Evolutionary conservation across 129 eudicot genomes (phyloP), one percentile per base, ranked within the genome.

Genomic region (Centella asiatica): DNA sequence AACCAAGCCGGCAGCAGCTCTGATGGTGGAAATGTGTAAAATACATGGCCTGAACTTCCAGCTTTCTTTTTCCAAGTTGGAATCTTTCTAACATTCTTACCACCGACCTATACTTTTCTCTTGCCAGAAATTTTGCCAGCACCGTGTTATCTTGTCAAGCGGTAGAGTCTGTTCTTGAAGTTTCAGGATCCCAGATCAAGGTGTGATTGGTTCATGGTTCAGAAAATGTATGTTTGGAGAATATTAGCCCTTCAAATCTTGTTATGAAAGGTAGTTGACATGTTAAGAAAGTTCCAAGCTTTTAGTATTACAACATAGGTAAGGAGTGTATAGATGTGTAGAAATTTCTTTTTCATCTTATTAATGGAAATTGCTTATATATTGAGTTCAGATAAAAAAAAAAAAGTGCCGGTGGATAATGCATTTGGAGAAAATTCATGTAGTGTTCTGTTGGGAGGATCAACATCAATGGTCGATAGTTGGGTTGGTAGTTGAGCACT

Each of bases 1-100:
- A 90, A 90, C 71, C 97, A 83, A 79, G 85, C 97, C 64, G 81
- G 89, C 57, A 90, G 97, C 68, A 86, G 94, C 85, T 86, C 97
- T 0, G 97, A 81, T 42, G 90, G 90, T 23, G 95, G 93, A 44
- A 85, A 85, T 62, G 76, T 72, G 54, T 85, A 59, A 78, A 82
- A n/a, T 63, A 57, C 15, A 29, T 6, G 63, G 56, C 44, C 60
- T 44, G 45, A 39, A 47, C 59, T 61, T 46, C 60, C 10, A 69
- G 56, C 62, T 42, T 52, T 66, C 63, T 62, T 74, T 51, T 57
- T 66, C 69, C 72, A 44, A 44, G 31, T 53, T 24, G 61, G 34
- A 49, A 50, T 27, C n/a, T 50, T 49, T 54, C 70, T 56, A 44
- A 60, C 17, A 52, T 65, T 37, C 27, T 25, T 44, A 34, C 48